Evolutionary conservation across 208 protist genomes (phyloP), one percentile per base, ranked within the genome.

Genomic region (Trypanosomatidae sp.): DNA sequence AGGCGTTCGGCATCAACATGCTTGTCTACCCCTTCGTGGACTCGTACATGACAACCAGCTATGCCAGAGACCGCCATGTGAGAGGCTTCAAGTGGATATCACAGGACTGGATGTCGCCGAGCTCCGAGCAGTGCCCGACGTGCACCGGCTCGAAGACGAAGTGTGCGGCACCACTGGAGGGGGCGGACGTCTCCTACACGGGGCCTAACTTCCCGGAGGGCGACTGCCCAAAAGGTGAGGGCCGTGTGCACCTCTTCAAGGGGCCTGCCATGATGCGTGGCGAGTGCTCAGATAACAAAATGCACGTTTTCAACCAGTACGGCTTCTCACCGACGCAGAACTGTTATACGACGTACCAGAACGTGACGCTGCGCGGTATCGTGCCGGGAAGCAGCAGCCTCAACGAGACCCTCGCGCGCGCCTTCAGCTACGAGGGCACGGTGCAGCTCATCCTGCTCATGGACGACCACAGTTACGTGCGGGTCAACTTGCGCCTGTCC

Each of bases 1-100:
- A 74, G 64, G 88, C 84, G 19, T 95, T 95, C 72, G 91, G 91
- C 71, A 79, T 95, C 73, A 95, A 95, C 80, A 77, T 95, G 62
- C 81, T 93, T 41, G 41, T 93, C 25, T 87, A 93, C 82, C 88
- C 91, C 15, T 84, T 74, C 59, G 84, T 95, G 17, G 88, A 82
- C 28, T 50, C 79, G 33, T 74, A 71, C 25, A 91, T 90, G 85
- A 72, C 76, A 52, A 81, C 76, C 44, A 90, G 83, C 76, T 92
- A 91, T 79, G 65, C 83, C 39, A 76, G 76, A 60, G 88, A 95
- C 73, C 85, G 87, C 66, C 91, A 92, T 74, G 83, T 93, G 15
- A 71, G 79, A 33, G 91, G 91, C 62, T 95, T 92, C 83, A 90
- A 92, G 74, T 95, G 91, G 89, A 39, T 88, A n/a, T 30, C 72